phyloP scores from a whole-genome alignment of 2,329 filamentous ascomycete species.

The Helminthosporium solani region DNA sequence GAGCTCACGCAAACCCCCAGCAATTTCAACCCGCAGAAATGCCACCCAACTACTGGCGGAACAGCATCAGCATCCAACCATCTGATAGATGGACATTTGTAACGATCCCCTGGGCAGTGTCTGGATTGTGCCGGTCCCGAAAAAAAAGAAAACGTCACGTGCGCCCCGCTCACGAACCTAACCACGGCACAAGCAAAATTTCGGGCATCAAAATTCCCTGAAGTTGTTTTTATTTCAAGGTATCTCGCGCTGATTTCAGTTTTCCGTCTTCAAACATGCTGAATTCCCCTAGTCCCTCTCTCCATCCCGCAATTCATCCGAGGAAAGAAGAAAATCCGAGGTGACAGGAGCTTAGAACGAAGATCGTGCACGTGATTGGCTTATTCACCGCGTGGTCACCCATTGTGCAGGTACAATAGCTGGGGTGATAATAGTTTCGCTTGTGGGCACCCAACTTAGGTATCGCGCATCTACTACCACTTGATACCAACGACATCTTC shows the following conservation, averaged over 20 bases:
- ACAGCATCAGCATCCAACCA: neutral
- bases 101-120: no score
- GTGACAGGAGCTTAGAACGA: neutral
- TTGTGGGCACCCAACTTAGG: constrained; percentile 12
- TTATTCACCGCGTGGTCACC: neutral
- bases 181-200: neutral
- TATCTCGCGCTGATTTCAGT: neutral
- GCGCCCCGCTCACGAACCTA: neutral
- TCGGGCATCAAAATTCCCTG: neutral
- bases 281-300: no score
- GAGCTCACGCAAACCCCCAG: neutral
- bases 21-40: neutral
- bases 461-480: neutral
- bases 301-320: no score
- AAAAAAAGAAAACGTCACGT: neutral
- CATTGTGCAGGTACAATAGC: constrained; percentile 2
- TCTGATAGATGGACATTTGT: no score
- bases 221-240: neutral
- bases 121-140: neutral
- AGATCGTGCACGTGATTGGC: neutral
- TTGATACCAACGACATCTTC: neutral
- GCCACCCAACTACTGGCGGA: neutral
- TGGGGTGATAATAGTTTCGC: constrained; percentile 1
- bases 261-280: neutral
- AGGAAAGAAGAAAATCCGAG: neutral